These are phyloP conservation scores for Tricholoma terreum DNA, from an alignment of 768 basidiomycete genomes.

Conservation along the genomic window DNA sequence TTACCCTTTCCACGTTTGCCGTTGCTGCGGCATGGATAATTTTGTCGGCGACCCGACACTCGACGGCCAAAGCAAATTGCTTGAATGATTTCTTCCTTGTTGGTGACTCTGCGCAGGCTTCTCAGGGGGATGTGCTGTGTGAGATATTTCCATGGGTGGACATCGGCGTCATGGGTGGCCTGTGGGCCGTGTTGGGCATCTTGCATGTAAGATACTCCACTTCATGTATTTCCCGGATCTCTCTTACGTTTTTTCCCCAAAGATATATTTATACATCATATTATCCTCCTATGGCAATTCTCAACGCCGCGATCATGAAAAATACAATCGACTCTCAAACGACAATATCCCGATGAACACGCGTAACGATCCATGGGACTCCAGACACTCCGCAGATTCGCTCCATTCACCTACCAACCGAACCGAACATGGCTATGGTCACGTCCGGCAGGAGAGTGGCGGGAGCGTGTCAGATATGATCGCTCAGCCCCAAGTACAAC, in stretches of 20 bases:
- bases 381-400: slow-evolving; percentile 47
- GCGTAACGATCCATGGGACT: slow-evolving; percentile 70
- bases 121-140: slow-evolving; percentile 74
- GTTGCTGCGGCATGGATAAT: slow-evolving; percentile 80
- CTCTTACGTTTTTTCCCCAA: slow-evolving; percentile 6
- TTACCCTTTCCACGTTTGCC: slow-evolving; percentile 61
- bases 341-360: slow-evolving; percentile 62
- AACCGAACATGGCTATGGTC: slow-evolving; percentile 36
- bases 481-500: slow-evolving; percentile 45
- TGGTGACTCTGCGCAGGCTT: slow-evolving; percentile 29
- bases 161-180: slow-evolving; percentile 84
- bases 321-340: slow-evolving; percentile 73
- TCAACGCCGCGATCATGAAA: slow-evolving; percentile 78
- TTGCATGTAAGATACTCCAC: slow-evolving; percentile 56
- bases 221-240: slow-evolving; percentile 3
- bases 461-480: slow-evolving; percentile 55
- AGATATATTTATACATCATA: slow-evolving; percentile 50
- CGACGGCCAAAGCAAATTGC: slow-evolving; percentile 66
- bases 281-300: slow-evolving; percentile 60
- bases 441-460: slow-evolving; percentile 53
- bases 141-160: slow-evolving; percentile 91
- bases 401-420: slow-evolving; percentile 19
- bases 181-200: slow-evolving; percentile 80
- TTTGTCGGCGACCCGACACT: slow-evolving; percentile 76
- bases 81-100: slow-evolving; percentile 52